Conservation (phyloP, 2,329 filamentous ascomycete genomes). For the Zymoseptoria crescenta region DNA sequence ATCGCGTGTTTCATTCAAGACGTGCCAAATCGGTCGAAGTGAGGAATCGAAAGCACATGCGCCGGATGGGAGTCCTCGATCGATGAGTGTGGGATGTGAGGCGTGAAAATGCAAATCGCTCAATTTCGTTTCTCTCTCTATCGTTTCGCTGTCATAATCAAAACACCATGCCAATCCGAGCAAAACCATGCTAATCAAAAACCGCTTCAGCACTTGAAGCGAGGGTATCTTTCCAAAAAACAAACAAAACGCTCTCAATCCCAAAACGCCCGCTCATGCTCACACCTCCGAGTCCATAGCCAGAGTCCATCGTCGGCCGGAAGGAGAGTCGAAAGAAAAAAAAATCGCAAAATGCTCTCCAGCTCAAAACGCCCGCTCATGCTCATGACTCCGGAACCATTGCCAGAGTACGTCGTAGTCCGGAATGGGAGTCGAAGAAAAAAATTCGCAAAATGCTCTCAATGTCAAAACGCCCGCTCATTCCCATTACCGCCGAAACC, state of each 20-base stretch:
- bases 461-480: too few relatives aligned
- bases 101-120: neutral
- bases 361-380: too few relatives aligned
- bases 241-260: neutral
- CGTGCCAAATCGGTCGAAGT: neutral
- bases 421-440: too few relatives aligned
- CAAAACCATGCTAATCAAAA: conserved; percentile 31
- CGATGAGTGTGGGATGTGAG: neutral
- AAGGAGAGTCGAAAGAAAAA: too few relatives aligned
- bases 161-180: neutral
- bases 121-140: neutral
- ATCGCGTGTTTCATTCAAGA: neutral
- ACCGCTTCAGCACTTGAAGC: conserved; percentile 25
- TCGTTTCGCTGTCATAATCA: neutral
- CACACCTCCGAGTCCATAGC: neutral
- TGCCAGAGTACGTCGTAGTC: too few relatives aligned
- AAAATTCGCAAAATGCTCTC: too few relatives aligned
- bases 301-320: neutral
- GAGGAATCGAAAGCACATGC: neutral
- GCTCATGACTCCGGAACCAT: too few relatives aligned
- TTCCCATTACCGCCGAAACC: too few relatives aligned
- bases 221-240: neutral
- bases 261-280: neutral
- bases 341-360: too few relatives aligned
- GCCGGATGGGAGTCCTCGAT: neutral